These are phyloP conservation scores for Acarospora socialis DNA, from an alignment of 2,329 filamentous ascomycete genomes.

Conservation along the genomic window DNA sequence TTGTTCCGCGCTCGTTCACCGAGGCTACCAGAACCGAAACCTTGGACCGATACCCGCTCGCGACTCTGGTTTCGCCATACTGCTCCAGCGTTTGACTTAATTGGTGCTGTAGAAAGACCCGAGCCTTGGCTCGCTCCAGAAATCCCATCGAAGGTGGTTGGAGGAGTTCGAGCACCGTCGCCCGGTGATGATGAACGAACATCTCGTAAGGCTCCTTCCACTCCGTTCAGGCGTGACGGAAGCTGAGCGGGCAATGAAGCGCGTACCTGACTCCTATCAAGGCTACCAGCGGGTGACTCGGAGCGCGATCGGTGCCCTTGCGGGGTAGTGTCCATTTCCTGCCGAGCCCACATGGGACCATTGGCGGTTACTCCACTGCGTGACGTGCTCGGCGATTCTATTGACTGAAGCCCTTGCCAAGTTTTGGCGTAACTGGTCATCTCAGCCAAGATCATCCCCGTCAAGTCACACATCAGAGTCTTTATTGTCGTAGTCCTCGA, in stretches of 20 bases:
- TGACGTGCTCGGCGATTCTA: constrained; percentile 58
- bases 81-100: constrained; percentile 28
- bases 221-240: constrained; percentile 30
- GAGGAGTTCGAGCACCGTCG: constrained; percentile 27
- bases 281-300: background rate
- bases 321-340: constrained; percentile 14
- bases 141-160: constrained; percentile 42
- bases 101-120: constrained; percentile 22
- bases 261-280: constrained; percentile 49
- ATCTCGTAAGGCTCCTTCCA: constrained; percentile 19
- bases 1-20: constrained; percentile 68
- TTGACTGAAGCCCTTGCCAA: constrained; percentile 55
- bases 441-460: constrained; percentile 57
- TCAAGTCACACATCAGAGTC: constrained; percentile 66
- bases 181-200: constrained; percentile 22
- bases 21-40: constrained; percentile 56
- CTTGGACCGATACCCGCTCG: constrained; percentile 47
- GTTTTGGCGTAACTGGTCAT: constrained; percentile 61
- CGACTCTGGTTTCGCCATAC: constrained; percentile 45
- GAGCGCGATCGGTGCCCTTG: constrained; percentile 5
- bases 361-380: constrained; percentile 28
- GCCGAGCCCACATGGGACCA: constrained; percentile 27
- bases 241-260: constrained; percentile 65
- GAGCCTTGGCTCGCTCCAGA: constrained; percentile 27
- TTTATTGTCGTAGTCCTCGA: constrained; percentile 69